Evolutionary conservation across 352 stramenopile species (phyloP).

Genomic region (Plasmopara viticola): DNA sequence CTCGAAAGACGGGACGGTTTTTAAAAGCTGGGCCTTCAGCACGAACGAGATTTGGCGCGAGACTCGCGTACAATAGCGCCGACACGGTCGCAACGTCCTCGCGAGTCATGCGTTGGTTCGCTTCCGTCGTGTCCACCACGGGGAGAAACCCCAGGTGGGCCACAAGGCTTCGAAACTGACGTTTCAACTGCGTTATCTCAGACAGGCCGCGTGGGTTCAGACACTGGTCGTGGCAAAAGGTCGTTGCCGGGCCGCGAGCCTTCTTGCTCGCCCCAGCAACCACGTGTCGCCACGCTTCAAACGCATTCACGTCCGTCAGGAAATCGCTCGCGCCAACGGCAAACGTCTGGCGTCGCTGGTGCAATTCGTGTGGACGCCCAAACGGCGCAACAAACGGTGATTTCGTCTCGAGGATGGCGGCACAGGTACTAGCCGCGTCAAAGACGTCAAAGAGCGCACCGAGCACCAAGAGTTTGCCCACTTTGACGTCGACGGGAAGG

Average conservation of each 20-base stretch:
- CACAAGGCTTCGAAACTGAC: constrained; percentile 66
- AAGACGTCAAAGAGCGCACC: constrained; percentile 91
- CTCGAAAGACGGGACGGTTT: constrained; percentile 33
- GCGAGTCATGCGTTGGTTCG: constrained; percentile 29
- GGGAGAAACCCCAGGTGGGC: constrained; percentile 57
- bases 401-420: constrained; percentile 70
- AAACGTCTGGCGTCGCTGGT: constrained; percentile 53
- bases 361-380: constrained; percentile 61
- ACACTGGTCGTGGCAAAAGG: constrained; percentile 67
- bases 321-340: constrained; percentile 56
- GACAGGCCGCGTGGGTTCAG: constrained; percentile 48
- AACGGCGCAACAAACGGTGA: constrained; percentile 80
- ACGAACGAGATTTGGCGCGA: constrained; percentile 92
- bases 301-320: constrained; percentile 74
- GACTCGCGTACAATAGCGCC: constrained; percentile 63
- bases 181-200: constrained; percentile 70
- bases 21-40: constrained; percentile 32
- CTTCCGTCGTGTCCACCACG: neutral
- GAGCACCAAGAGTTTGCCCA: constrained; percentile 97
- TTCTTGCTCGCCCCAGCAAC: constrained; percentile 12
- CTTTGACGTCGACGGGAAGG: constrained; percentile 93
- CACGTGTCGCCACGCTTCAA: constrained; percentile 51
- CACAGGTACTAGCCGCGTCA: constrained; percentile 59
- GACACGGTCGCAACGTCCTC: constrained; percentile 55
- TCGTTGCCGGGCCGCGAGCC: constrained; percentile 28